Base-by-base conservation (phyloP, 306 rosid genomes). In the Parietaria judaica region DNA sequence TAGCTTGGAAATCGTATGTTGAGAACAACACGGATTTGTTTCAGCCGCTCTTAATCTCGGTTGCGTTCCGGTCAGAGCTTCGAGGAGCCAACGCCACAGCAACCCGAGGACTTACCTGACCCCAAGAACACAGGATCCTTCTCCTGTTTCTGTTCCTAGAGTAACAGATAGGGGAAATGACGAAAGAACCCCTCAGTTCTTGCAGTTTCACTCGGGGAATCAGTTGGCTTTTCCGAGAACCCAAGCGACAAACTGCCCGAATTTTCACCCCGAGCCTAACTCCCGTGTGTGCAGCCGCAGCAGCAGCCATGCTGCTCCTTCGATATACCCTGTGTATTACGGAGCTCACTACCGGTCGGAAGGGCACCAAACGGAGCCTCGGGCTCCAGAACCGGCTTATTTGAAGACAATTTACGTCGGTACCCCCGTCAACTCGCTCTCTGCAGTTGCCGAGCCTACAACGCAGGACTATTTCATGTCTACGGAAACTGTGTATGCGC, bases 1-100 rank as follows among this genome's bases (percentile, higher is more conserved):
- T 41, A 41, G 45, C 9, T 41, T 1, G 45, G 45, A 41, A 41
- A 5, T 5, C 6, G 45, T 41, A 41, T 41, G 45, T 41, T 41
- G 9, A 41, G 45, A 41, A 15, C 6, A 49, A 49, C 8, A 49
- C 13, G 53, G 3, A 4, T 49, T 49, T 72, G 71, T 56, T 73
- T 73, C 90, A 94, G 99, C 99, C 78, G 99, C 99, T 61, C 99
- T 94, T 58, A 86, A 86, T 76, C 80, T 94, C 62, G 99, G 99
- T 6, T 94, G 99, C 76, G 73, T 76, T 73, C 89, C 94, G 14
- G 91, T 83, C 35, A 89, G 82, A 79, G 94, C 99, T 79, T 83
- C 97, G 2, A 86, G 99, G 79, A 94, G 99, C 81, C 97, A 89
- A 76, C 79, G 99, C 56, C 95, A 89, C 72, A 81, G 66, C 68